Evolutionary conservation across 257 asterid genomes (phyloP).

Genomic region (Gardenia jasminoides): DNA sequence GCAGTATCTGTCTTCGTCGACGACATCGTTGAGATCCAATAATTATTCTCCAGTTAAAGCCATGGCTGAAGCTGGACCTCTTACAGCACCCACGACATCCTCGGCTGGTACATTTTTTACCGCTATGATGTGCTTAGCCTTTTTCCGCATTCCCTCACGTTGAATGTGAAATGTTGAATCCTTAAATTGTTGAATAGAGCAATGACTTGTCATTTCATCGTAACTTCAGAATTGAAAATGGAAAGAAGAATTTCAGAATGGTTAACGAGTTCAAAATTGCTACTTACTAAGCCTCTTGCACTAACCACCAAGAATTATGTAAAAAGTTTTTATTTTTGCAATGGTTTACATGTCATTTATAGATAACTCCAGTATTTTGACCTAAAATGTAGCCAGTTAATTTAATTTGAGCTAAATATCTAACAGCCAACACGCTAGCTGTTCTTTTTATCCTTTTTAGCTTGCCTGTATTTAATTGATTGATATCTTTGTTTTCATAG

Average conservation of each 20-base stretch:
- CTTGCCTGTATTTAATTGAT: not conserved
- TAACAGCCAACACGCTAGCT: not conserved
- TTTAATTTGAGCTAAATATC: not conserved
- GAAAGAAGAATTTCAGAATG: not conserved
- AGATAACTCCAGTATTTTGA: not conserved
- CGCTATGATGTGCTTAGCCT: too few relatives aligned
- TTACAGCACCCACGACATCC: constrained; percentile 37
- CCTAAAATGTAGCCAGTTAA: not conserved
- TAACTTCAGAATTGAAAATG: not conserved
- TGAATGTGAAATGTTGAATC: not conserved
- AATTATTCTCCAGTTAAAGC: constrained; percentile 46
- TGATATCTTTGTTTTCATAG: constrained; percentile 31
- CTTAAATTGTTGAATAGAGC: not conserved
- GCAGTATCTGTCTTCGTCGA: constrained; percentile 17
- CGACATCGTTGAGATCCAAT: constrained; percentile 28
- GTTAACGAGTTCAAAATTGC: not conserved
- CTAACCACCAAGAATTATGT: not conserved
- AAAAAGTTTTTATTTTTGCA: not conserved
- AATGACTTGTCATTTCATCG: not conserved
- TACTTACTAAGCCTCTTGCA: not conserved
- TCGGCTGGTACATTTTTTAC: constrained; percentile 35
- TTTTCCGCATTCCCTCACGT: not conserved
- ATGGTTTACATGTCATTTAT: not conserved
- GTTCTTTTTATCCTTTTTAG: not conserved
- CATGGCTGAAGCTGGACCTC: constrained; percentile 74